Base-by-base conservation (phyloP, 192 early-diverging fungal genomes). In the Kappamyces sp. region DNA sequence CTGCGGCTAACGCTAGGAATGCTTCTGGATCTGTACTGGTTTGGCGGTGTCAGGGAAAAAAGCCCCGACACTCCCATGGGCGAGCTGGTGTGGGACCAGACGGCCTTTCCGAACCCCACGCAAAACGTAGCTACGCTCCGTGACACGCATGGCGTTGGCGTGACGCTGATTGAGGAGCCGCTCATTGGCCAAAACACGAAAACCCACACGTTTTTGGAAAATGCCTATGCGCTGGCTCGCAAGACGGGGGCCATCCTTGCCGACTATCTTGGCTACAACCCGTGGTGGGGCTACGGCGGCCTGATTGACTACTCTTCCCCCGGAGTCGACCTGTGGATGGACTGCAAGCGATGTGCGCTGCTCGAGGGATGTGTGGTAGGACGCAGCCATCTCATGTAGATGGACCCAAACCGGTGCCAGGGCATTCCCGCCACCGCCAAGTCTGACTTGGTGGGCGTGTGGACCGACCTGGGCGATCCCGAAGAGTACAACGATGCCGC, bases 231-330 rank as follows among this genome's bases (percentile, higher is more conserved):
- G 13, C 37, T 55, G 6, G 54, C 49, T 36, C 34, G 41, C 37
- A n/a, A 23, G 23, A 23, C 23, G 23, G 23, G 23, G 0, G 23
- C 23, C 23, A 23, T 23, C 23, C 23, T 23, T 37, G n/a, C 38
- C 13, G 31, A 57, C 61, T 8, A 35, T 62, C 33, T 62, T 15
- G 52, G 44, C 13, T 62, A 62, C 49, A 62, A 62, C 52, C 52
- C 61, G 13, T 62, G 61, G 61, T 62, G 61, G 61, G 61, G 61
- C 13, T 31, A 39, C 13, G 61, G 61, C 5, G 61, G 61, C 13
- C 15, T 57, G 35, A 13, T 62, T 23, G 61, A 62, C 41, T 46
- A 37, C 32, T 51, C 61, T 23, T 52, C 49, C 6, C 61, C 61
- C 34, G 61, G 39, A 0, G 49, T 31, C 40, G 49, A 39, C 32